phyloP scores from a whole-genome alignment of 192 early-diverging fungal genomes.

The Backusella circina region DNA sequence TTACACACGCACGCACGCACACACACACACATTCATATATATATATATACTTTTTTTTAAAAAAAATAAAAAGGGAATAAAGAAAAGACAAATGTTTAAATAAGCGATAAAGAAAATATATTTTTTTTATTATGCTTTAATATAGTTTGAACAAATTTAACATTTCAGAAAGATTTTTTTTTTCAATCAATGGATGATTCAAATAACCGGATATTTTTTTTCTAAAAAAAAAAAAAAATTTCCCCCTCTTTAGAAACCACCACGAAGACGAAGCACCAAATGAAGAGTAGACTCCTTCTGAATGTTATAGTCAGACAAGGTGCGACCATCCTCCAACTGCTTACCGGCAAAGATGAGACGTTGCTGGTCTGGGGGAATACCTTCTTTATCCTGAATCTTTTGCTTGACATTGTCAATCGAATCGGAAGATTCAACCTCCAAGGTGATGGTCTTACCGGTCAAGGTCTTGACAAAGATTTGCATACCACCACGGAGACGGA shows the following conservation, averaged over 20 bases:
- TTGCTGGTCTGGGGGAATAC: constrained; percentile 45
- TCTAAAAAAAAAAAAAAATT: too few relatives aligned
- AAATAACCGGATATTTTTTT: not conserved
- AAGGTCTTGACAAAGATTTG: constrained; percentile 34
- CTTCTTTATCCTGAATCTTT: constrained; percentile 29
- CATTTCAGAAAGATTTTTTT: not conserved
- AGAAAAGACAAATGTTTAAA: not conserved
- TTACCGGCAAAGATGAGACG: constrained; percentile 80
- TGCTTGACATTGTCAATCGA: constrained; percentile 37
- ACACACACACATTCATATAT: not conserved
- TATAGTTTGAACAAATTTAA: not conserved
- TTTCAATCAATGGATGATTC: not conserved
- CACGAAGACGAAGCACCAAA: constrained; percentile 76
- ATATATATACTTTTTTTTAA: not conserved
- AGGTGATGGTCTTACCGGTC: constrained; percentile 32
- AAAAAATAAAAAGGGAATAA: not conserved
- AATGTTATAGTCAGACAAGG: constrained; percentile 74
- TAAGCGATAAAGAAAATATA: not conserved
- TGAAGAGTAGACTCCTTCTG: constrained; percentile 82
- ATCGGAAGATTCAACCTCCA: constrained; percentile 27
- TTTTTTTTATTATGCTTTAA: too few relatives aligned
- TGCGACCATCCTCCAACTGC: constrained; percentile 77
- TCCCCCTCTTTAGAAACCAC: constrained; percentile 65
- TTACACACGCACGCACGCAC: not conserved
- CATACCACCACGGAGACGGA: constrained; percentile 77